A percentile compares a stretch with the other conserved stretches of the same genome.
Evolutionary conservation across 208 protist species (phyloP).

Genomic region (Trypanosoma rangeli): DNA sequence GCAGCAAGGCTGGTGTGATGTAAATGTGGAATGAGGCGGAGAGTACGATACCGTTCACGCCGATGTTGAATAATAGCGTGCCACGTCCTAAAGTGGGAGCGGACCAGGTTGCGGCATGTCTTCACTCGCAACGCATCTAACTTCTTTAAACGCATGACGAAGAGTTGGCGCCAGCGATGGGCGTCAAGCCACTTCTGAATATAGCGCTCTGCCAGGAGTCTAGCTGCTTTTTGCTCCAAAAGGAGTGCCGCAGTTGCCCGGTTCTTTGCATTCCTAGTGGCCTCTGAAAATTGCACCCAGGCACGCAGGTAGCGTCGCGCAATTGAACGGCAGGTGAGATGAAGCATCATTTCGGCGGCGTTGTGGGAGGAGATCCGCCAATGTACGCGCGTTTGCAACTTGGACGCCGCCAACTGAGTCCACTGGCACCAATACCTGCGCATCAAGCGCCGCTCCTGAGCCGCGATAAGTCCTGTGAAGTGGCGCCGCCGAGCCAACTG

Average conservation of each 20-base stretch:
- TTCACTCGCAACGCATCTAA: constrained; percentile 11
- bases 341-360: constrained; percentile 13
- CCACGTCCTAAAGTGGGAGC: constrained; percentile 11
- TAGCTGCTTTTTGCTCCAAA: constrained; percentile 26
- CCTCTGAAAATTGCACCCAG: constrained; percentile 16
- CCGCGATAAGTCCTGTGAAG: neutral
- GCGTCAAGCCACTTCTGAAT: constrained; percentile 21
- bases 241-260: neutral
- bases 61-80: neutral
- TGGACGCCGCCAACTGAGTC: neutral
- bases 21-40: constrained; percentile 13
- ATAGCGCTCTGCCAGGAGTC: constrained; percentile 19
- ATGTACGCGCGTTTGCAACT: neutral
- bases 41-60: neutral
- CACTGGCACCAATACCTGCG: constrained; percentile 13
- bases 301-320: constrained; percentile 12
- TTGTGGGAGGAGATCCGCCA: constrained; percentile 1
- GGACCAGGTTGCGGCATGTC: constrained; percentile 6
- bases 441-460: constrained; percentile 1
- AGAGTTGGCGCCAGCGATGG: neutral
- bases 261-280: neutral
- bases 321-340: constrained; percentile 10
- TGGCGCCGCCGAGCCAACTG: constrained; percentile 11
- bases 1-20: constrained; percentile 23
- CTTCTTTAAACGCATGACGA: constrained; percentile 7